A percentile compares a stretch with the other conserved stretches of the same genome.
Conservation (phyloP, 345 rosid genomes). For the Citrus inodora region DNA sequence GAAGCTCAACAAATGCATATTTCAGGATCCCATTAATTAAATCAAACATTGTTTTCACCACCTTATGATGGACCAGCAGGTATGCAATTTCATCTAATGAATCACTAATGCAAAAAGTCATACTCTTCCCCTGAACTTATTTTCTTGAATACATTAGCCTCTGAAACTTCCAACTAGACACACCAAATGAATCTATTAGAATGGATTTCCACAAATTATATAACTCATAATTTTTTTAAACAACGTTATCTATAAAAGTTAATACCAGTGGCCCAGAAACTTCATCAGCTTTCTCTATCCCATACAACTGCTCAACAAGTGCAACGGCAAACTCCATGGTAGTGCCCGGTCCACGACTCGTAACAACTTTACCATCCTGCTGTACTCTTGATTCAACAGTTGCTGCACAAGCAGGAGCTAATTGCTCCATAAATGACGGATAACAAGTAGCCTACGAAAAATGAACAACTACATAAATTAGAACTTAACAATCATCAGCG, state of each 20-base stretch:
- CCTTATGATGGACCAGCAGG: background rate
- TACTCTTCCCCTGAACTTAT: too few relatives aligned
- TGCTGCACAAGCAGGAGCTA: too few relatives aligned
- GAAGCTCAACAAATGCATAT: background rate
- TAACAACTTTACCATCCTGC: conserved; percentile 66
- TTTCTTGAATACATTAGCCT: background rate
- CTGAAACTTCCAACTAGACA: background rate
- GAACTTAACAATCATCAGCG: background rate
- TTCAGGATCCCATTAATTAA: background rate
- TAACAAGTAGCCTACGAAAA: conserved; percentile 76
- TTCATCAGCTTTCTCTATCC: conserved; percentile 73
- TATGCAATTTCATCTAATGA: background rate
- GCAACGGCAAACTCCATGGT: conserved; percentile 82
- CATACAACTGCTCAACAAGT: conserved; percentile 66
- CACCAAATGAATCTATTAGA: background rate
- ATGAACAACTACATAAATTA: background rate
- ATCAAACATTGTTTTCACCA: background rate
- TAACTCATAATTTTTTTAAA: background rate
- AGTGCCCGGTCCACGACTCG: conserved; percentile 91
- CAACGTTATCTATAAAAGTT: background rate
- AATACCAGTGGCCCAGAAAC: conserved; percentile 72
- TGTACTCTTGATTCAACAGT: conserved; percentile 45
- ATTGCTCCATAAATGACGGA: conserved; percentile 23
- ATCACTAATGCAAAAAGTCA: background rate
- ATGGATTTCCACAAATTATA: background rate